Base-by-base conservation (phyloP, 257 asterid species). In the Salvia splendens region DNA sequence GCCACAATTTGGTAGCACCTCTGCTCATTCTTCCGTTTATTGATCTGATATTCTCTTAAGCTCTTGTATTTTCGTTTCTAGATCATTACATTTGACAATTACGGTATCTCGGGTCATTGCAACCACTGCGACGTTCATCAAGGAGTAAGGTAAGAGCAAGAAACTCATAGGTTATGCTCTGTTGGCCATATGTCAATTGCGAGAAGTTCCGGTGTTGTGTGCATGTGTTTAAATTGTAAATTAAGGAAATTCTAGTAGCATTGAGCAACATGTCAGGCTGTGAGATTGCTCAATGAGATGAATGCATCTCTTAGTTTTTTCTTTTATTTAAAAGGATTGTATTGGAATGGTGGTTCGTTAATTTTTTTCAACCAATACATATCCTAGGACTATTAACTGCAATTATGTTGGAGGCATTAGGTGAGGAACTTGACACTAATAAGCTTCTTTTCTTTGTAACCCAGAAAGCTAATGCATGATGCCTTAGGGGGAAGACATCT, bases 41-140 rank as follows among this genome's bases (percentile, higher is more conserved):
- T 49, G 49, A 54, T 12, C 5, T 4, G 55, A 30, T 12, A 7
- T 16, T 40, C 43, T 15, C 8, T 61, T 49, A 64, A 33, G 30
- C 50, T 67, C 40, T 59, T 58, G 9, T 10, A 14, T 64, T 65
- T 62, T 73, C 36, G 51, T 70, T 65, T 65, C 47, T 84, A 93
- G 99, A 80, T 94, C 35, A 75, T 93, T 74, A 85, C 92, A 28
- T 93, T 93, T 76, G 99, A 93, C 73, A 73, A 72, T 67, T 83
- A 82, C 72, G 96, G 99, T 48, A 85, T 90, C 71, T 93, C 97
- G 51, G 97, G 97, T 63, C 99, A 93, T 78, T 90, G 97, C 76
- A 76, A 76, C 71, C 81, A 76, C 66, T 15, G 70, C 0, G 81
- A 76, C 15, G 74, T 76, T 16, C 71, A 76, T 71, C 86, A 52